Evolutionary conservation across 495 filamentous ascomycete species (phyloP).

Genomic region (Talaromyces nanjingensis): DNA sequence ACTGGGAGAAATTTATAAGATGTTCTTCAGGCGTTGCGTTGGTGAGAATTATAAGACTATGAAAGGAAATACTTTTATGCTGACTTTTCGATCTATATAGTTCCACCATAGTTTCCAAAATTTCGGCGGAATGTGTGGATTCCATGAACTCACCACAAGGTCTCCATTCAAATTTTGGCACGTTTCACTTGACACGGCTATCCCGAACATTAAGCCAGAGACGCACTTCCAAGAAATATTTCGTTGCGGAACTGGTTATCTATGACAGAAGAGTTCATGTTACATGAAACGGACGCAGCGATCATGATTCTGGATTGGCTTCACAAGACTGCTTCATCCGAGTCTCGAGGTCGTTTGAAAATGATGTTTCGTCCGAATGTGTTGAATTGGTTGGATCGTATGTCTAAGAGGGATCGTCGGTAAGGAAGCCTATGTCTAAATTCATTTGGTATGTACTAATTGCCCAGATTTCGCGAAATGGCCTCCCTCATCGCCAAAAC

Average conservation of each 20-base stretch:
- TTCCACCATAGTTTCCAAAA: conserved; percentile 32
- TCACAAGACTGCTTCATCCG: conserved; percentile 12
- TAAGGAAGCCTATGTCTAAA: conserved; percentile 13
- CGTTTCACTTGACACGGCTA: conserved; percentile 20
- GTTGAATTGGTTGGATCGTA: conserved; percentile 23
- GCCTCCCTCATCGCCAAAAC: conserved; percentile 22
- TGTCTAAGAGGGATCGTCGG: conserved; percentile 12
- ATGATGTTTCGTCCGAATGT: conserved; percentile 35
- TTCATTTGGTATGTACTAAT: background rate
- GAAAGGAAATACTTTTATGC: background rate
- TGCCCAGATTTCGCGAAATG: conserved; percentile 11
- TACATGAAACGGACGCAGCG: conserved; percentile 42
- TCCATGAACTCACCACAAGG: conserved; percentile 15
- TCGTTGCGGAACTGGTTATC: conserved; percentile 46
- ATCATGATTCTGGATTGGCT: conserved; percentile 55
- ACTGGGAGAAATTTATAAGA: conserved; percentile 33
- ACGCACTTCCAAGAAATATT: conserved; percentile 45
- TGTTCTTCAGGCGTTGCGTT: conserved; percentile 30
- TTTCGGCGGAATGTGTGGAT: conserved; percentile 21
- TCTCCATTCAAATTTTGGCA: conserved; percentile 30
- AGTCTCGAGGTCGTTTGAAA: conserved; percentile 26
- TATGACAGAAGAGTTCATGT: conserved; percentile 59
- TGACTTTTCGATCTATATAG: conserved; percentile 10
- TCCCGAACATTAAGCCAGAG: conserved; percentile 16
- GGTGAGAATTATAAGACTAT: conserved; percentile 21